These are phyloP conservation scores for Adansonia grandidieri DNA, from an alignment of 441 rosid species.

Conservation along the genomic window DNA sequence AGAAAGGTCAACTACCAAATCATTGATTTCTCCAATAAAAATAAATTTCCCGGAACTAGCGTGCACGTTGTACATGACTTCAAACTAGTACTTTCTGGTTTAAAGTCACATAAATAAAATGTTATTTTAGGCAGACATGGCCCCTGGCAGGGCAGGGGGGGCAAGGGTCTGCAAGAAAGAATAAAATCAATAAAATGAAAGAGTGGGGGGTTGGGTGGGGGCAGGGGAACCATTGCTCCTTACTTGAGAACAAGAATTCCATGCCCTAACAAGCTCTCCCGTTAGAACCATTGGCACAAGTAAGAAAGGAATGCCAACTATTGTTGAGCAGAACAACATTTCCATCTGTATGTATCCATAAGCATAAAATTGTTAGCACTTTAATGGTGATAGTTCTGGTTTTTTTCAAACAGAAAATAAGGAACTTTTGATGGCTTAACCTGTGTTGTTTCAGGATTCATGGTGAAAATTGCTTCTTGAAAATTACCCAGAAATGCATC, in stretches of 20 bases:
- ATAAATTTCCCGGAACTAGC: background rate
- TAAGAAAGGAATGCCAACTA: constrained; percentile 84
- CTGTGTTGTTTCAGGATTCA: constrained; percentile 83
- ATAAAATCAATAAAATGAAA: background rate
- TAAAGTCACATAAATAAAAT: background rate
- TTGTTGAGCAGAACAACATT: constrained; percentile 86
- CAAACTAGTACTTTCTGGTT: background rate
- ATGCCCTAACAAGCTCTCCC: constrained; percentile 72
- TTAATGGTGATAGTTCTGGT: background rate
- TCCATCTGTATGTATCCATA: constrained; percentile 56
- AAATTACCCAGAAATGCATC: constrained; percentile 84
- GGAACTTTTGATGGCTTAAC: constrained; percentile 25
- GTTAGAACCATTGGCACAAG: constrained; percentile 83
- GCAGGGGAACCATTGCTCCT: background rate
- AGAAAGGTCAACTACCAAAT: background rate
- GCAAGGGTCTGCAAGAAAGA: background rate
- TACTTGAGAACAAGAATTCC: constrained; percentile 83
- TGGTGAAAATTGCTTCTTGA: constrained; percentile 85
- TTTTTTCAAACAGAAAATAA: background rate
- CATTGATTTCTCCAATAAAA: background rate
- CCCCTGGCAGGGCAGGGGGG: background rate
- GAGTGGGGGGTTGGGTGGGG: background rate
- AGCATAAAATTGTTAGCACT: no score
- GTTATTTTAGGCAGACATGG: background rate
- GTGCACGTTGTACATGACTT: background rate